Conservation (phyloP, 257 asterid species). For the Handroanthus guayacan region DNA sequence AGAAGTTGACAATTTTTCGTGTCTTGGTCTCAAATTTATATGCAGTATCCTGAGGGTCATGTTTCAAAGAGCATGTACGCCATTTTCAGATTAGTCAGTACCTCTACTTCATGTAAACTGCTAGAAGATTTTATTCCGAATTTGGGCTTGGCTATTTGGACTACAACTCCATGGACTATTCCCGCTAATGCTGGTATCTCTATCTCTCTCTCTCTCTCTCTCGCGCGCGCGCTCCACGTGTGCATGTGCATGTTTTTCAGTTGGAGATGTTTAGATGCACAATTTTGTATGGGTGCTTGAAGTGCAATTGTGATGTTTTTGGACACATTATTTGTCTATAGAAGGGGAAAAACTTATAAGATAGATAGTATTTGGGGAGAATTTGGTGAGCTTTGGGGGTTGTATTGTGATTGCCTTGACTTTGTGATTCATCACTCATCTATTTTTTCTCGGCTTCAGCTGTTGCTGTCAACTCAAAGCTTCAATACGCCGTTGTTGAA, state of each 20-base stretch:
- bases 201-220: too few relatives aligned
- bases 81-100: conserved; percentile 66
- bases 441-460: conserved; percentile 51
- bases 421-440: not conserved
- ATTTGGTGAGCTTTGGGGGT: conserved; percentile 12
- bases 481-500: conserved; percentile 90
- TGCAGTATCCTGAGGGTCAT: conserved; percentile 98
- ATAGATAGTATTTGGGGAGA: conserved; percentile 7
- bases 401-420: not conserved
- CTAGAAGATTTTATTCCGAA: conserved; percentile 75
- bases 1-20: conserved; percentile 21
- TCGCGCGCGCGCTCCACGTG: too few relatives aligned
- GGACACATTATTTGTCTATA: conserved; percentile 17
- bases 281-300: not conserved
- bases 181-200: conserved; percentile 89
- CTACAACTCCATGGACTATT: conserved; percentile 99
- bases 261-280: conserved; percentile 27
- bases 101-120: conserved; percentile 56
- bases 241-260: not conserved
- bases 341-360: not conserved
- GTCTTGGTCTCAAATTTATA: conserved; percentile 34
- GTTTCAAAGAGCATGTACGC: conserved; percentile 92
- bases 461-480: conserved; percentile 91
- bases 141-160: conserved; percentile 91
- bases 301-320: conserved; percentile 27